Base-by-base conservation (phyloP, 768 basidiomycete genomes). In the Serendipita vermifera region DNA sequence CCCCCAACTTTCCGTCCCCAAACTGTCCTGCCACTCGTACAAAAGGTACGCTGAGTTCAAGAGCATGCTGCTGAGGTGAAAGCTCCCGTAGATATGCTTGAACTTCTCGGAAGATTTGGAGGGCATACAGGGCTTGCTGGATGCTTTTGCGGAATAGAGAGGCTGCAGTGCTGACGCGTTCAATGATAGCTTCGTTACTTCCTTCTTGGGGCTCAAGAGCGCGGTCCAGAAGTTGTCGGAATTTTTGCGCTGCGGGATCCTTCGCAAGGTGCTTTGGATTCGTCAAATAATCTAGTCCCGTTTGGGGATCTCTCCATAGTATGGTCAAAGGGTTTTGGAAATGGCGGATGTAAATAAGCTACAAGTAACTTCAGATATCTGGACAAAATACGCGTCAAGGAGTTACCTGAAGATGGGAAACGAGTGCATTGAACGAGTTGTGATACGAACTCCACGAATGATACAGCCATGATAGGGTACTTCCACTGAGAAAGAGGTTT, bases 331-430 rank as follows among this genome's bases (percentile, higher is more conserved):
- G 46, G 27, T 51, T 20, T 51, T 51, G 46, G 27, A 51, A 51
- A 29, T 51, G 46, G 9, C 46, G 20, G 9, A 51, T 9, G 27
- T 51, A 26, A 11, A 51, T 29, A 5, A 51, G 46, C 46, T 51
- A 26, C 22, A 15, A 9, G 6, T 20, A 51, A 29, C 20, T 29
- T 17, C 4, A 29, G n/a, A n/a, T n/a, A n/a, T n/a, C n/a, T n/a
- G 7, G 46, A 51, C n/a, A 9, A n/a, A 51, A 20, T 22, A 22
- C 7, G n/a, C 7, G 22, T 15, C 9, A 26, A 7, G 46, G 29
- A 26, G 4, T 15, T 20, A 51, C 46, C 27, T 51, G 46, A n/a
- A 51, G 20, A n/a, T 51, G 46, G n/a, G 46, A 51, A 15, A 51
- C 7, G 9, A 51, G n/a, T 7, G 46, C 24, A 26, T 51, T 29